These are phyloP conservation scores for Geosmithia morbida DNA, from an alignment of 2,329 filamentous ascomycete genomes.

Conservation along the genomic window DNA sequence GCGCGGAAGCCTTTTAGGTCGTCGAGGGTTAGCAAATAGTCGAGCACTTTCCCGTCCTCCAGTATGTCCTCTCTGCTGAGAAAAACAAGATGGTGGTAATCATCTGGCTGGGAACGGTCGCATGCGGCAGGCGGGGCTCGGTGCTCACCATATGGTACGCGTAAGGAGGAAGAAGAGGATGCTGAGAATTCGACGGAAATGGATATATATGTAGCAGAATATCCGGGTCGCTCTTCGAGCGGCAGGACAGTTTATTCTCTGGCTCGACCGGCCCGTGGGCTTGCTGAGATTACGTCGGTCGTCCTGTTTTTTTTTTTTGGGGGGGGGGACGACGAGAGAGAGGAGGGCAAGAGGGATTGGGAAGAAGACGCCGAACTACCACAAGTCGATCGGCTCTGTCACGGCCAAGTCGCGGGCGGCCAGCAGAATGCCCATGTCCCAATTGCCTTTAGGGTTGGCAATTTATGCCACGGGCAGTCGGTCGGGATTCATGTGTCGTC, in stretches of 20 bases:
- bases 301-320: neutral
- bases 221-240: neutral
- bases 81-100: neutral
- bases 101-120: neutral
- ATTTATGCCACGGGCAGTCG: slow-evolving; percentile 19
- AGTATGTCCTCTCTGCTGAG: neutral
- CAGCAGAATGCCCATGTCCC: slow-evolving; percentile 14
- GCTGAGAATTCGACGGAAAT: neutral
- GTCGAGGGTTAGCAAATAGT: slow-evolving; percentile 6
- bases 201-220: neutral
- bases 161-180: neutral
- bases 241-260: neutral
- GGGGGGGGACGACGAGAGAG: neutral
- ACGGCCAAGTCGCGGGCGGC: slow-evolving; percentile 12
- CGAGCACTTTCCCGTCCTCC: too few species aligned
- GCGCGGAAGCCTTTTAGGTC: slow-evolving; percentile 10
- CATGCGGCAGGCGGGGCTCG: slow-evolving; percentile 2
- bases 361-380: slow-evolving; percentile 1
- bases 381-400: slow-evolving; percentile 4
- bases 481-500: slow-evolving; percentile 9
- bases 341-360: neutral
- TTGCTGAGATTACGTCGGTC: neutral
- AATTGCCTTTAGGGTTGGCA: slow-evolving; percentile 20
- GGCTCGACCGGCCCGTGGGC: neutral
- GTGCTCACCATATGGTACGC: slow-evolving; percentile 2